Percentiles rank a stretch among this genome's conserved stretches.
Evolutionary conservation across 1,139 yeast species (phyloP).

Genomic region (Yamadazyma mexicana): DNA sequence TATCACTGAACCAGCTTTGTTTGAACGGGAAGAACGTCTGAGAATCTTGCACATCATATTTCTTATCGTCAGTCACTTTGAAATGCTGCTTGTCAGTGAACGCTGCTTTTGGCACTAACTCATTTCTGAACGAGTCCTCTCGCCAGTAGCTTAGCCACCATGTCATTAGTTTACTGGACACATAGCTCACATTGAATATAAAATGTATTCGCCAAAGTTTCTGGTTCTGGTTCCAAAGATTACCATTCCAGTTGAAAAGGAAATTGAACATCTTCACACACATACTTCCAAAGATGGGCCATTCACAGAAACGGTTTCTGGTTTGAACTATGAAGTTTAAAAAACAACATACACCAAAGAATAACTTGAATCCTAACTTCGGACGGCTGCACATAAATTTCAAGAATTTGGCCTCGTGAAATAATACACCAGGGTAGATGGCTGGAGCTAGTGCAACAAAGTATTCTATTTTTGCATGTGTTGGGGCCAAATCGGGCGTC

Average conservation of each 20-base stretch:
- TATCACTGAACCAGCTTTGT: slow-evolving; percentile 56
- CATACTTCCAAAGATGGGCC: slow-evolving; percentile 53
- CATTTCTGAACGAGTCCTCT: slow-evolving; percentile 41
- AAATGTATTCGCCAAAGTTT: slow-evolving; percentile 70
- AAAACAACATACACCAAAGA: slow-evolving; percentile 65
- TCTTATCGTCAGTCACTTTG: slow-evolving; percentile 16
- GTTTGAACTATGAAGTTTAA: slow-evolving; percentile 57
- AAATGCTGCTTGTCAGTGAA: slow-evolving; percentile 31
- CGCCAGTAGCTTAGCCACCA: slow-evolving; percentile 77
- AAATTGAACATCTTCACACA: slow-evolving; percentile 82
- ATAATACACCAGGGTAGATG: slow-evolving; percentile 74
- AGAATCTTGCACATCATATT: slow-evolving; percentile 33
- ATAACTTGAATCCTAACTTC: slow-evolving; percentile 34
- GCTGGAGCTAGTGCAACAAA: slow-evolving; percentile 90
- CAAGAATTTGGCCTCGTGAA: slow-evolving; percentile 57
- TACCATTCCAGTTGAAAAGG: slow-evolving; percentile 83
- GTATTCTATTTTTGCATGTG: slow-evolving; percentile 54
- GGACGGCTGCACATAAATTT: slow-evolving; percentile 52
- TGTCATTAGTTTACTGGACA: slow-evolving; percentile 76
- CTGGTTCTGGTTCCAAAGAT: slow-evolving; percentile 63
- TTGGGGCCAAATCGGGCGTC: slow-evolving; percentile 28
- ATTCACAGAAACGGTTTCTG: slow-evolving; percentile 46
- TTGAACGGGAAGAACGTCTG: slow-evolving; percentile 56
- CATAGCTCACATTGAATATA: slow-evolving; percentile 81
- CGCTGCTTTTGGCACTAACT: slow-evolving; percentile 33